A percentile compares a stretch with the other conserved stretches of the same genome.
Evolutionary conservation across 768 basidiomycete genomes (phyloP).

Genomic region (Lenzites betulinus): DNA sequence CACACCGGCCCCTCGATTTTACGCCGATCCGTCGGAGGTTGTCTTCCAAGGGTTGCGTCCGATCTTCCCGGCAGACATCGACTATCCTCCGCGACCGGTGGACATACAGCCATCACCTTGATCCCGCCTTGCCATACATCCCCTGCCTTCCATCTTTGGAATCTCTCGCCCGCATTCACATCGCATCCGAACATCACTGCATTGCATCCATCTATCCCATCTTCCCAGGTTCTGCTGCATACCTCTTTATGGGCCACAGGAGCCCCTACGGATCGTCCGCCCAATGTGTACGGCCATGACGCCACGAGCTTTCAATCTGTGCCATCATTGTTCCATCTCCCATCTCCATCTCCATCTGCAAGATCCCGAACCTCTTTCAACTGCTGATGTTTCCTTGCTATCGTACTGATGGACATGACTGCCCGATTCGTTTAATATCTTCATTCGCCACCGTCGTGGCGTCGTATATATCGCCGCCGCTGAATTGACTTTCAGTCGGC

Average conservation of each 20-base stretch:
- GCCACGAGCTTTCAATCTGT: conserved; percentile 11
- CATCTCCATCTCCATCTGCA: conserved; percentile 18
- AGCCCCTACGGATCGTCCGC: conserved; percentile 5
- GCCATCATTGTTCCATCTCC: conserved; percentile 15
- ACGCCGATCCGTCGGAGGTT: conserved; percentile 18
- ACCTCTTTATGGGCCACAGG: conserved; percentile 21
- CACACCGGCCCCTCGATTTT: conserved; percentile 19
- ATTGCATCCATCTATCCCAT: conserved; percentile 14
- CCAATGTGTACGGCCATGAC: conserved; percentile 15
- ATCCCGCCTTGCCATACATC: conserved; percentile 25
- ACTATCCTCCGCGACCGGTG: conserved; percentile 12
- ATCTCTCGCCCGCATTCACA: conserved; percentile 10
- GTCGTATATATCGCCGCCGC: conserved; percentile 14
- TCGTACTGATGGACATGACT: conserved; percentile 17
- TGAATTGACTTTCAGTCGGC: conserved; percentile 8
- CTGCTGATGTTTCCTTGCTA: conserved; percentile 15
- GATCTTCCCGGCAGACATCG: conserved; percentile 21
- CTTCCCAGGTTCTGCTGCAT: neutral
- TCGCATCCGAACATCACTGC: conserved; percentile 12
- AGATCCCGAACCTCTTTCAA: neutral
- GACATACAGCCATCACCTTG: conserved; percentile 15
- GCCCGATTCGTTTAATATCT: conserved; percentile 11
- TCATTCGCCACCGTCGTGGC: conserved; percentile 6
- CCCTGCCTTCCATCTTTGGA: neutral
- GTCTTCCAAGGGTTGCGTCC: conserved; percentile 24